Percentiles rank a stretch among this genome's conserved stretches.
Evolutionary conservation across 768 basidiomycete genomes (phyloP).

Genomic region (Suillus occidentalis): DNA sequence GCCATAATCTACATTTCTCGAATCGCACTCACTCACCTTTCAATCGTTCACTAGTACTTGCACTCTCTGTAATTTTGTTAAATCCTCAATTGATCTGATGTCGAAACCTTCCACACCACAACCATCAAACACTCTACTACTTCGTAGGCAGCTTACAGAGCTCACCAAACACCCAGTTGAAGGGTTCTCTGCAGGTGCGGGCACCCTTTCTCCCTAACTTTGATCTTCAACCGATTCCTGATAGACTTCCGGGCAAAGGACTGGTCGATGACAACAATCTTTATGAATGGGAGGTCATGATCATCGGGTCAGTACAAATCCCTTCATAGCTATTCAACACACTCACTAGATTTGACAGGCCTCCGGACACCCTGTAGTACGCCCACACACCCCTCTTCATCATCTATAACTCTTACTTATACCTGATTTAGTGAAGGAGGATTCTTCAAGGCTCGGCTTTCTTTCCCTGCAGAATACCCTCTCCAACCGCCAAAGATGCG

Average conservation of each 20-base stretch:
- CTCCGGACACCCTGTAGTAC: conserved; percentile 91
- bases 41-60: not conserved
- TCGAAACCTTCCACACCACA: conserved; percentile 44
- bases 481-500: conserved; percentile 93
- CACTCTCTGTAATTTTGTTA: not conserved
- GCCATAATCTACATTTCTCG: not conserved
- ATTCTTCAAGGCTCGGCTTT: conserved; percentile 87
- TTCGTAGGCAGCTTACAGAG: conserved; percentile 78
- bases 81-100: conserved; percentile 31
- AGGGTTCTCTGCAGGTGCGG: conserved; percentile 90
- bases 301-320: conserved; percentile 72
- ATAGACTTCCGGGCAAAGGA: conserved; percentile 49
- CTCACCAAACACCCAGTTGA: conserved; percentile 92
- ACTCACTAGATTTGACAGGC: conserved; percentile 47
- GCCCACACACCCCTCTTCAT: conserved; percentile 21
- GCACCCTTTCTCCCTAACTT: conserved; percentile 25
- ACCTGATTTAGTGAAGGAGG: conserved; percentile 76
- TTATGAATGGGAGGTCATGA: conserved; percentile 95
- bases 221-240: conserved; percentile 34
- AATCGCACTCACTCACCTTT: not conserved
- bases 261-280: conserved; percentile 94
- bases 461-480: conserved; percentile 91
- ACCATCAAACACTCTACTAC: conserved; percentile 50
- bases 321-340: conserved; percentile 14
- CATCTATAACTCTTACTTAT: conserved; percentile 9